Conservation (phyloP, 2,329 filamentous ascomycete genomes). For the Emmonsia crescens region DNA sequence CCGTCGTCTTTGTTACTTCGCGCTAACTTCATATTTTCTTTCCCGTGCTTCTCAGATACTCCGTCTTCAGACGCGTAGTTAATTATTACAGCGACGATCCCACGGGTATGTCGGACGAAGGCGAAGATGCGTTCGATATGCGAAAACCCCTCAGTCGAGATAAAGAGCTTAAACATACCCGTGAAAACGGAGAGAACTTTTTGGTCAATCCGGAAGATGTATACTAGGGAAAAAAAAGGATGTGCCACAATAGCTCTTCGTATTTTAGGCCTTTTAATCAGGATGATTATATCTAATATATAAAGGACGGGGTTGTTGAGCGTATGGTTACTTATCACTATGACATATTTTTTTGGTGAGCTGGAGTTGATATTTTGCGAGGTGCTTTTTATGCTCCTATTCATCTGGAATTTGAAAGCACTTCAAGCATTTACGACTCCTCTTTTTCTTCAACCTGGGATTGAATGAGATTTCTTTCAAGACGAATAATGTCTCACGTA, state of each 20-base stretch:
- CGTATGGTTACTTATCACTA: neutral
- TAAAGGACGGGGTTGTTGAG: neutral
- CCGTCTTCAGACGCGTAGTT: conserved; percentile 75
- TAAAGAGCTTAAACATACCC: conserved; percentile 60
- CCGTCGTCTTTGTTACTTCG: neutral
- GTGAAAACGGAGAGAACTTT: conserved; percentile 68
- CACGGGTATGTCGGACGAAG: conserved; percentile 43
- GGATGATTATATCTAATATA: neutral
- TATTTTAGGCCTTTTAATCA: neutral
- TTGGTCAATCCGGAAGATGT: conserved; percentile 75
- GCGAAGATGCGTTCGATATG: conserved; percentile 95
- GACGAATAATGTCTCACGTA: neutral
- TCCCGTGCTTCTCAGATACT: conserved; percentile 43
- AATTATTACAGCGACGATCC: conserved; percentile 89
- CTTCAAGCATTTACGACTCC: neutral
- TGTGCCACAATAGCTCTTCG: neutral
- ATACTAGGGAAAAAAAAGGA: conserved; percentile 31
- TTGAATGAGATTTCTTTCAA: too few species aligned
- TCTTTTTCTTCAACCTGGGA: too few species aligned
- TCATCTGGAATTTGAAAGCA: neutral
- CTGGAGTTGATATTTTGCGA: neutral
- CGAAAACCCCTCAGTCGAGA: conserved; percentile 81
- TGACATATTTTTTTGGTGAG: neutral
- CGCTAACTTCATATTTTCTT: neutral
- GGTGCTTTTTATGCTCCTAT: neutral